These are phyloP conservation scores for Harringtonia lauricola DNA, from an alignment of 2,329 filamentous ascomycete species.

Conservation along the genomic window DNA sequence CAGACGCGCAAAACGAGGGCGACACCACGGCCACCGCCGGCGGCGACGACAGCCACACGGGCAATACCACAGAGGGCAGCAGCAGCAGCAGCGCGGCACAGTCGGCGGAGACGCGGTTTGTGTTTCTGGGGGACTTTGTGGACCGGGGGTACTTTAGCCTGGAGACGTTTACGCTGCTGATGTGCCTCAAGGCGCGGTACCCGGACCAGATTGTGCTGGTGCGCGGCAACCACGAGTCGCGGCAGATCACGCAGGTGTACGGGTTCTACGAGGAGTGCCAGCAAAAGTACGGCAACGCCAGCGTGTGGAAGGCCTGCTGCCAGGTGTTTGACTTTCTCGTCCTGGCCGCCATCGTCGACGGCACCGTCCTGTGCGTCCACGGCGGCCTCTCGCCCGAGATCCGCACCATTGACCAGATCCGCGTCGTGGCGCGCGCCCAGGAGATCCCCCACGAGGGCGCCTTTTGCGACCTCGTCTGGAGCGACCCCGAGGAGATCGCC, in stretches of 20 bases:
- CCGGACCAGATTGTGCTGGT: constrained; percentile 92
- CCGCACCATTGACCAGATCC: constrained; percentile 96
- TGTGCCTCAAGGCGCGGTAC: constrained; percentile 88
- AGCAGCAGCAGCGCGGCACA: constrained; percentile 20
- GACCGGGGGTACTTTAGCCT: constrained; percentile 96
- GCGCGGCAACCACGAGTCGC: constrained; percentile 93
- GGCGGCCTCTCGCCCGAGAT: constrained; percentile 84
- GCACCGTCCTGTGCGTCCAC: constrained; percentile 97
- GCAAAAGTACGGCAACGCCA: constrained; percentile 95
- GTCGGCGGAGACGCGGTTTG: constrained; percentile 44
- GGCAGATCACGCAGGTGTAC: constrained; percentile 96
- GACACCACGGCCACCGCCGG: constrained; percentile 19
- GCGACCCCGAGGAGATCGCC: constrained; percentile 91
- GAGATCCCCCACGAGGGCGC: constrained; percentile 98
- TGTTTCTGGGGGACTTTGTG: constrained; percentile 79
- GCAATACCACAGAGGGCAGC: constrained; percentile 20
- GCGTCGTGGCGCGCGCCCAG: constrained; percentile 93
- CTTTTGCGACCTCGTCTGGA: constrained; percentile 98
- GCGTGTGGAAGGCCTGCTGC: constrained; percentile 99
- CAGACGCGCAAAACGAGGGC: constrained; percentile 11
- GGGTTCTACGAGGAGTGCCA: constrained; percentile 98
- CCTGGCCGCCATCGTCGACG: constrained; percentile 91
- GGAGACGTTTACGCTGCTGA: constrained; percentile 92
- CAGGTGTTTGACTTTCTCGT: constrained; percentile 99
- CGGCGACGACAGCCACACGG: constrained; percentile 20